phyloP scores from a whole-genome alignment of 129 eudicot genomes.

The Centaurea solstitialis region DNA sequence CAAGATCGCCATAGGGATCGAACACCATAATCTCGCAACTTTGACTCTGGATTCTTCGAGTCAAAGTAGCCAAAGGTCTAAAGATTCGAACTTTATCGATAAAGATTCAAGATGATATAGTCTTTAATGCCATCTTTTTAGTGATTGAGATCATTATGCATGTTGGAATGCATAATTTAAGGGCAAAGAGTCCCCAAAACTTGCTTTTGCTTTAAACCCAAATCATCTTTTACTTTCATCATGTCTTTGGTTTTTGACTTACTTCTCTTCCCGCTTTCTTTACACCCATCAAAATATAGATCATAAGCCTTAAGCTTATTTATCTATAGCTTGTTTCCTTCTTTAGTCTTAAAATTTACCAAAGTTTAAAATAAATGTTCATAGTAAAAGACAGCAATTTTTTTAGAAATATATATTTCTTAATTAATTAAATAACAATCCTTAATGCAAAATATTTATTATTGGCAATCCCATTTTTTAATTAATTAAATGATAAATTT shows the following conservation, averaged over 20 bases:
- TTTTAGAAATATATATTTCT: too few relatives aligned
- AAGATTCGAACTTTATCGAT: conserved; percentile 18
- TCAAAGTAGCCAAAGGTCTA: conserved; percentile 25
- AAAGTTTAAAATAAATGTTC: too few relatives aligned
- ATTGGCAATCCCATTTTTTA: too few relatives aligned
- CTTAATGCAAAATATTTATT: too few relatives aligned
- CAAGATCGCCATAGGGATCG: neutral
- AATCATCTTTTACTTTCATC: conserved; percentile 38
- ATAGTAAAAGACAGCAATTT: too few relatives aligned
- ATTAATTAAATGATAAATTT: too few relatives aligned
- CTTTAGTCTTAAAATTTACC: too few relatives aligned
- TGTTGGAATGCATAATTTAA: conserved; percentile 38
- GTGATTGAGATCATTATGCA: conserved; percentile 7
- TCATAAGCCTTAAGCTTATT: neutral
- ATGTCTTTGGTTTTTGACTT: conserved; percentile 25
- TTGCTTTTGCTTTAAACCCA: conserved; percentile 38
- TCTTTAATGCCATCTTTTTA: conserved; percentile 13
- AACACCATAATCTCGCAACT: neutral
- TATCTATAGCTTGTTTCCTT: too few relatives aligned
- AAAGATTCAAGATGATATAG: conserved; percentile 36
- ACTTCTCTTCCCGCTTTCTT: conserved; percentile 19
- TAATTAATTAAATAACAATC: too few relatives aligned
- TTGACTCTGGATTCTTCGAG: conserved; percentile 8
- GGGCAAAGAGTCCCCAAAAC: conserved; percentile 25
- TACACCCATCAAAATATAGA: neutral